Evolutionary conservation across 1,284 basidiomycete genomes (phyloP).

Genomic region (Caloboletus firmus): DNA sequence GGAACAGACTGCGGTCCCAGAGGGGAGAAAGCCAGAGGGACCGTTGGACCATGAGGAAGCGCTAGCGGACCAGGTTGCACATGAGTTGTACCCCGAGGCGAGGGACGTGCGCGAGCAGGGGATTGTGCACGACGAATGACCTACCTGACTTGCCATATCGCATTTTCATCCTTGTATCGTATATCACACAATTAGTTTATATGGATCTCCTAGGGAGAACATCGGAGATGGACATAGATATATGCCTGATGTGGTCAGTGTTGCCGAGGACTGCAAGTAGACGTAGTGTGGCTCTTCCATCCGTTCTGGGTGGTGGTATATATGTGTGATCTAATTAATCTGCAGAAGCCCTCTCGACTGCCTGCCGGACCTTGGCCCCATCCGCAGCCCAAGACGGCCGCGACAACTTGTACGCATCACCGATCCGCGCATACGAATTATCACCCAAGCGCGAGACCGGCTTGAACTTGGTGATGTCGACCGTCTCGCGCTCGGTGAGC

Average conservation of each 20-base stretch:
- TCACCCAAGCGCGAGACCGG: conserved; percentile 59
- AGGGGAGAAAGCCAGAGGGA: conserved; percentile 29
- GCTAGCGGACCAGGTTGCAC: conserved; percentile 52
- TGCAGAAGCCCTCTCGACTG: neutral
- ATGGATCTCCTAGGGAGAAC: neutral
- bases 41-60: conserved; percentile 49
- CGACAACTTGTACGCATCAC: conserved; percentile 11
- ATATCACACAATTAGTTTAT: too few relatives aligned
- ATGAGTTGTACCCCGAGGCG: conserved; percentile 52
- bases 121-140: neutral
- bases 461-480: conserved; percentile 54
- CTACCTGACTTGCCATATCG: neutral
- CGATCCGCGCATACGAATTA: conserved; percentile 43
- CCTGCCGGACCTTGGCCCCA: neutral
- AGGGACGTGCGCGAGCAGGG: conserved; percentile 10
- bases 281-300: too few relatives aligned
- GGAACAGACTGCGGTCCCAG: neutral
- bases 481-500: conserved; percentile 29
- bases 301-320: neutral
- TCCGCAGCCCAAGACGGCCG: conserved; percentile 3
- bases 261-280: neutral
- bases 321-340: neutral
- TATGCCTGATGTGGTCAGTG: neutral
- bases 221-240: neutral
- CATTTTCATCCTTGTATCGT: neutral